Evolutionary conservation across 495 filamentous ascomycete species (phyloP), one percentile per base, ranked within the genome.

Genomic region (Aspergillus panamensis): DNA sequence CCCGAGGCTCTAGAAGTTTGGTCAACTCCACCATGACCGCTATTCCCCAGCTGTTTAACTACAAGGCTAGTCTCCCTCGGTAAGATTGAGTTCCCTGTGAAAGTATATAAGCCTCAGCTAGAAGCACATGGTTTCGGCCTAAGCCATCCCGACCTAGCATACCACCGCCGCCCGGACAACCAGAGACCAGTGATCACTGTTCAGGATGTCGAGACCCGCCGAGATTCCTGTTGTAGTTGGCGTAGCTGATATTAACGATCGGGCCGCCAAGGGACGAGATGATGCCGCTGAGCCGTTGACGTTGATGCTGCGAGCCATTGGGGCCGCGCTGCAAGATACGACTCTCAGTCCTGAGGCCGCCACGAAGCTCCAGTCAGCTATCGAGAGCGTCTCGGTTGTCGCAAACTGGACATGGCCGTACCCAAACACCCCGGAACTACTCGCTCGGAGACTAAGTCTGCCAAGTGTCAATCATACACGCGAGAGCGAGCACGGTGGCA

Each of bases 331-430:
- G 8, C 54, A 73, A 47, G 81, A 84, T 8, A 57, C 55, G 13
- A 44, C 47, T 3, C 55, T 57, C 25, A 12, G 21, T 30, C 47
- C 55, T 9, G 55, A 68, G 1, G 56, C 53, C 13, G 40, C 57
- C 0, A 56, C 68, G 8, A 52, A 66, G 17, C 64, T 84, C 6
- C 70, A 71, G 48, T 66, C 69, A 5, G 67, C 63, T 13, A 80
- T 85, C 51, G 80, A 85, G 57, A 81, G 77, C 55, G 66, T 84
- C 37, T 67, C 71, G 42, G 74, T 84, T 6, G 81, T 85, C n/a
- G 63, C 63, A 20, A 82, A 74, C 6, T 85, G 82, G 81, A 83
- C 81, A 10, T 85, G 81, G 81, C 72, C 73, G 14, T 84, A 85
- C 64, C 55, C 67, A 0, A 76, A 85, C 58, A 64, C 83, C 1